Base-by-base conservation (phyloP, 2,329 filamentous ascomycete species). In the Aspergillus spinulosporus region DNA sequence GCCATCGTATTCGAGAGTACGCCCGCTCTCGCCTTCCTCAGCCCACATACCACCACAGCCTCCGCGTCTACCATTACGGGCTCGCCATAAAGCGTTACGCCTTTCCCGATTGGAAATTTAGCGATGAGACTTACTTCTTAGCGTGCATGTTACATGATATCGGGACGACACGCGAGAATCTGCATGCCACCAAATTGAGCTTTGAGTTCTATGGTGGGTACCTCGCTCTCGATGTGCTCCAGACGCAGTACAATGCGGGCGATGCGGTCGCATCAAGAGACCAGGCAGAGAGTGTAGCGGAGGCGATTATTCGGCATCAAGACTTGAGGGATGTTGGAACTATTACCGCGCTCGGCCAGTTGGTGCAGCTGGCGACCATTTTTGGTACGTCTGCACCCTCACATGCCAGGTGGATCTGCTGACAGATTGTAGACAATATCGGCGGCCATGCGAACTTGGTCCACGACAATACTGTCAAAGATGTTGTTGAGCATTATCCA, bases 131-230 rank as follows among this genome's bases (percentile, higher is more conserved):
- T 1, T 86, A 81, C 68, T 84, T 86, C 49, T 72, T 92, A 0
- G 79, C 86, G 1, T 85, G 82, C 58, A 77, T 92, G 1, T 79
- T 92, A 2, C 89, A 92, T 69, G 88, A 92, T 72, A 87, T 92
- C 59, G 88, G 87, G 21, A 89, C 86, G 0, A 84, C 86, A 0
- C 68, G 77, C 3, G 74, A 80, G 14, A 83, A 88, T 67, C 70
- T 87, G 26, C 65, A 72, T 0, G 70, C 76, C 0, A 90, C 88
- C 0, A 78, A 78, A 28, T 76, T 91, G 66, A 88, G 84, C 5
- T 92, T 91, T 66, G 88, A 92, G 63, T 88, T 88, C 64, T 83
- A 84, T 63, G 88, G 88, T 36, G 87, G 80, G 0, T 71, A 86
- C 44, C 72, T 85, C n/a, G 85, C 86, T 0, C 74, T 87, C 3